Conservation (phyloP, 192 early-diverging fungal species). For the Coemansia sp. region DNA sequence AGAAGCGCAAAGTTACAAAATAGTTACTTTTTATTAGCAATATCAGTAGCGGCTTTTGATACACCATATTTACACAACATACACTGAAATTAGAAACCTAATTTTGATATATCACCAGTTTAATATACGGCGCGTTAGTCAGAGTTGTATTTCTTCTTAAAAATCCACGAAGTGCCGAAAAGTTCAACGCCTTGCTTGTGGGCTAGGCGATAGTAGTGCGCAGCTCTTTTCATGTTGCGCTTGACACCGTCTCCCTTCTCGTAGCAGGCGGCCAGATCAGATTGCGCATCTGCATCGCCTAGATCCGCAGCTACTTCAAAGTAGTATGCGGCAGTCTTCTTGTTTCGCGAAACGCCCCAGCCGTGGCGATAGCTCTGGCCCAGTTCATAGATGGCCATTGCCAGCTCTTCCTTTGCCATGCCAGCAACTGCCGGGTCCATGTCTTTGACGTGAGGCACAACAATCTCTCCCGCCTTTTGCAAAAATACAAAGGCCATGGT, state of each 20-base stretch:
- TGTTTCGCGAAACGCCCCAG: conserved; percentile 73
- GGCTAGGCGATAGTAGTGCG: conserved; percentile 75
- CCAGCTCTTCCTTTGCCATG: conserved; percentile 64
- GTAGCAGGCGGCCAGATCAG: conserved; percentile 72
- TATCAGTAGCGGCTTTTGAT: too few relatives aligned
- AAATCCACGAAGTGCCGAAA: conserved; percentile 83
- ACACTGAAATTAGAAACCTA: not conserved
- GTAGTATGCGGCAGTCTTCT: conserved; percentile 70
- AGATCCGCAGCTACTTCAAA: conserved; percentile 78
- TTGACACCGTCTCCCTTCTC: conserved; percentile 73
- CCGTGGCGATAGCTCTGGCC: conserved; percentile 78
- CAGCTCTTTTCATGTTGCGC: conserved; percentile 70
- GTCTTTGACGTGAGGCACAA: conserved; percentile 60
- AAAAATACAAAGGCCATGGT: conserved; percentile 65
- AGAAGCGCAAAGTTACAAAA: conserved; percentile 32
- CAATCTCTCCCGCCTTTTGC: conserved; percentile 66
- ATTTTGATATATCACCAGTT: not conserved
- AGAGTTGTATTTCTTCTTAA: conserved; percentile 73
- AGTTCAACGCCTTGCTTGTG: conserved; percentile 67
- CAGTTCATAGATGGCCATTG: conserved; percentile 76
- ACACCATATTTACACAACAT: too few relatives aligned
- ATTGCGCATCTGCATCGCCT: conserved; percentile 78
- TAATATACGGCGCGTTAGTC: not conserved
- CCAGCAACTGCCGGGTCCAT: conserved; percentile 57
- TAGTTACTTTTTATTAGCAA: not conserved